phyloP scores from a whole-genome alignment of 2,329 filamentous ascomycete species.

The Neonectria hederae region DNA sequence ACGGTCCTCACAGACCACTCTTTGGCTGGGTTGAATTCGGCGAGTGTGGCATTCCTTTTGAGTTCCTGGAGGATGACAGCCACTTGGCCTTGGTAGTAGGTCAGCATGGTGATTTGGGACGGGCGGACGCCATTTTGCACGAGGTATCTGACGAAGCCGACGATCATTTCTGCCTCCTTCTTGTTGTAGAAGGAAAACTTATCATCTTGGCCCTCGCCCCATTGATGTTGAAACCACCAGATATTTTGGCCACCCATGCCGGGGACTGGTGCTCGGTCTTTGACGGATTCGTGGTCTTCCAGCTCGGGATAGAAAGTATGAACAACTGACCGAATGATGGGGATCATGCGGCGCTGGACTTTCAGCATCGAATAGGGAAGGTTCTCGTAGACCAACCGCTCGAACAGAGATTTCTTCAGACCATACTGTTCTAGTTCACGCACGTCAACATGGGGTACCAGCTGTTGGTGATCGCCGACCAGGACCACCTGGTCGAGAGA shows the following conservation, averaged over 20 bases:
- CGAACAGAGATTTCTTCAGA: constrained; percentile 80
- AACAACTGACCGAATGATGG: constrained; percentile 55
- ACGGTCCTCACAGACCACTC: constrained; percentile 77
- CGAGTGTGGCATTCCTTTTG: constrained; percentile 43
- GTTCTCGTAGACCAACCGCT: constrained; percentile 74
- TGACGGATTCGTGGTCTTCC: constrained; percentile 55
- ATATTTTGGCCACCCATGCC: constrained; percentile 54
- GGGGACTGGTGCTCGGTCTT: constrained; percentile 52
- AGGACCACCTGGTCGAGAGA: constrained; percentile 64
- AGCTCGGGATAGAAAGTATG: constrained; percentile 59
- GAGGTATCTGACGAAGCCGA: constrained; percentile 77
- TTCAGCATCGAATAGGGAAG: constrained; percentile 72
- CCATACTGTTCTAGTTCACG: constrained; percentile 65
- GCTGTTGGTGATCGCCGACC: constrained; percentile 83
- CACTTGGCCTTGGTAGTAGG: constrained; percentile 88
- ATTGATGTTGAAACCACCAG: constrained; percentile 61
- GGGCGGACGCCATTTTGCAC: constrained; percentile 70
- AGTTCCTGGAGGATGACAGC: constrained; percentile 67
- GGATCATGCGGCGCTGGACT: constrained; percentile 71
- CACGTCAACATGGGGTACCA: constrained; percentile 75
- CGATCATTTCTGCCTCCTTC: constrained; percentile 79
- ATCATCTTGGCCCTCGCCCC: constrained; percentile 70
- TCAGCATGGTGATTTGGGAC: constrained; percentile 78
- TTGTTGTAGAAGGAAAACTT: constrained; percentile 75
- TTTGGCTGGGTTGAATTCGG: constrained; percentile 37